phyloP scores from a whole-genome alignment of 768 basidiomycete genomes.

The Rossbeevera mucosa region DNA sequence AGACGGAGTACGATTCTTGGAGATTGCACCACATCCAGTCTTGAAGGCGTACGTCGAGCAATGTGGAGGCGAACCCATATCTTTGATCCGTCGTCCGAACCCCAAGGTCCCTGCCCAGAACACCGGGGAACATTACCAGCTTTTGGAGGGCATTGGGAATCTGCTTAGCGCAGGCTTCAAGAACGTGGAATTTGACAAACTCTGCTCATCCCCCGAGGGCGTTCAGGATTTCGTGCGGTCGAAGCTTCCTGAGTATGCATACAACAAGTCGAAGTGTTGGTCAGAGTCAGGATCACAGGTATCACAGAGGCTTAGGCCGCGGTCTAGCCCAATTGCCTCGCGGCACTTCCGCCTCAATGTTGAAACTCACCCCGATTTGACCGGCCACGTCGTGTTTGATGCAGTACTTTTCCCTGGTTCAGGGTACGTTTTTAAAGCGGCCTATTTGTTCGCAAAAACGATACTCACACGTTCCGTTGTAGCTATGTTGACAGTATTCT shows the following conservation, averaged over 20 bases:
- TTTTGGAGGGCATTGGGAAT: slow-evolving; percentile 31
- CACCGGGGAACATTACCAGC: slow-evolving; percentile 31
- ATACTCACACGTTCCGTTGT: not conserved
- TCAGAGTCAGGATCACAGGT: slow-evolving; percentile 21
- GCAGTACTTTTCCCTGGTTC: slow-evolving; percentile 44
- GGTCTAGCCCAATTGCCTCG: slow-evolving; percentile 35
- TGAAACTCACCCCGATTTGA: slow-evolving; percentile 33
- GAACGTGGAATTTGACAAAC: slow-evolving; percentile 25
- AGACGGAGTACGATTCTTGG: slow-evolving; percentile 27
- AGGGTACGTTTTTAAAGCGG: slow-evolving; percentile 35
- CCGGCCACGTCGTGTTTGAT: slow-evolving; percentile 42
- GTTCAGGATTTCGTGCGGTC: slow-evolving; percentile 19
- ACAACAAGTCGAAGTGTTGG: slow-evolving; percentile 27
- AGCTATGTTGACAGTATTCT: slow-evolving; percentile 30
- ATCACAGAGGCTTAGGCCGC: slow-evolving; percentile 25
- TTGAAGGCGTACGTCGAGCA: slow-evolving; percentile 33
- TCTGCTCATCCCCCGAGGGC: slow-evolving; percentile 23
- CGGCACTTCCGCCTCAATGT: slow-evolving; percentile 33
- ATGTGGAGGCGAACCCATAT: slow-evolving; percentile 29
- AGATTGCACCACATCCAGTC: slow-evolving; percentile 33
- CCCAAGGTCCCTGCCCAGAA: slow-evolving; percentile 28
- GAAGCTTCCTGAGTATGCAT: slow-evolving; percentile 29
- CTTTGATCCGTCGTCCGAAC: slow-evolving; percentile 29
- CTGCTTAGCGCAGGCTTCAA: slow-evolving; percentile 29
- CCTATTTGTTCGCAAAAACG: not conserved